These are phyloP conservation scores for Alternaria rosae DNA, from an alignment of 2,329 filamentous ascomycete genomes.

Conservation along the genomic window DNA sequence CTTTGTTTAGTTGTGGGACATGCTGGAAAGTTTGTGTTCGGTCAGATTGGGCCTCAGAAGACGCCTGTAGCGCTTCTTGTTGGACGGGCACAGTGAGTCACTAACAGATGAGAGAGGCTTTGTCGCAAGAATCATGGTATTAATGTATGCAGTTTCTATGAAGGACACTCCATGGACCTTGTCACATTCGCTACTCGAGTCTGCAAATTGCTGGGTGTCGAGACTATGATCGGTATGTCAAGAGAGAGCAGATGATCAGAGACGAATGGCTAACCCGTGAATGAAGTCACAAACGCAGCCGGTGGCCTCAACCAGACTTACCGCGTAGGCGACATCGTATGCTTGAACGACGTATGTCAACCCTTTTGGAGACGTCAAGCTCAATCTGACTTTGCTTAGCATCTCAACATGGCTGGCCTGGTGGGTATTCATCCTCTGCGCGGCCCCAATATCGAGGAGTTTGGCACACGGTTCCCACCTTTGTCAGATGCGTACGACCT, in stretches of 20 bases:
- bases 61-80: conserved; percentile 69
- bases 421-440: conserved; percentile 68
- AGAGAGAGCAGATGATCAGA: not conserved
- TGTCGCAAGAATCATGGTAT: conserved; percentile 5
- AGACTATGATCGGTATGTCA: conserved; percentile 63
- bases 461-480: conserved; percentile 69
- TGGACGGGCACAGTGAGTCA: conserved; percentile 68
- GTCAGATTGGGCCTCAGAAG: conserved; percentile 61
- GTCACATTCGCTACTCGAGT: conserved; percentile 71
- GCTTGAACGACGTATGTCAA: conserved; percentile 66
- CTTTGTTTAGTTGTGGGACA: conserved; percentile 61
- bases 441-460: conserved; percentile 68
- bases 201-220: conserved; percentile 67
- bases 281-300: conserved; percentile 69
- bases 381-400: conserved; percentile 50
- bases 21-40: conserved; percentile 71
- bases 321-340: conserved; percentile 69
- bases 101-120: not conserved
- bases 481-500: conserved; percentile 72
- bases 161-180: conserved; percentile 69
- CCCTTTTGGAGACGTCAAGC: not conserved
- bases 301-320: conserved; percentile 71
- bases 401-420: conserved; percentile 69
- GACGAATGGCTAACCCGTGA: not conserved
- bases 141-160: conserved; percentile 65